phyloP scores from a whole-genome alignment of 164 flowering plant genomes.

The Nymphaea colorata region DNA sequence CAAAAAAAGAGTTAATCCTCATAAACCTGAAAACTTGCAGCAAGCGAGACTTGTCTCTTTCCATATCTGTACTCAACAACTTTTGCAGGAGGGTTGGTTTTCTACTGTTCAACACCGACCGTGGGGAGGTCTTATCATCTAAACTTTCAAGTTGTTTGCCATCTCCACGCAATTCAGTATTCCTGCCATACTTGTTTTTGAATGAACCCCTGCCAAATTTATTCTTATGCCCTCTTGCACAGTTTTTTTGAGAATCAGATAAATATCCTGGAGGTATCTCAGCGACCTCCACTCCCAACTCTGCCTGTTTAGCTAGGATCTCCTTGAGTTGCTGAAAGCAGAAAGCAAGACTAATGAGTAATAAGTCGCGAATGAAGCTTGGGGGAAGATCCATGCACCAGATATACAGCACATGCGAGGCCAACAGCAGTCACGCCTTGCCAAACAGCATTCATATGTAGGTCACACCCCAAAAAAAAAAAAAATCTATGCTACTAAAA shows the following conservation, averaged over 20 bases:
- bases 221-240: slow-evolving; percentile 8
- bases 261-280: slow-evolving; percentile 73
- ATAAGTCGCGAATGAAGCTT: neutral
- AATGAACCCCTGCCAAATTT: neutral
- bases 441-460: neutral
- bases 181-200: neutral
- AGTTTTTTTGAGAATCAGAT: slow-evolving; percentile 33
- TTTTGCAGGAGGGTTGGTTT: slow-evolving; percentile 69
- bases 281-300: slow-evolving; percentile 83
- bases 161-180: neutral
- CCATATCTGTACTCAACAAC: slow-evolving; percentile 61
- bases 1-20: slow-evolving; percentile 60
- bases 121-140: slow-evolving; percentile 12
- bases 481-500: neutral
- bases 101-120: slow-evolving; percentile 13
- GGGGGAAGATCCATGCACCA: neutral
- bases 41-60: slow-evolving; percentile 48
- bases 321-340: slow-evolving; percentile 78
- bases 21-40: slow-evolving; percentile 80
- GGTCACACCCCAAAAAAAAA: neutral
- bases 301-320: slow-evolving; percentile 79
- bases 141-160: slow-evolving; percentile 8
- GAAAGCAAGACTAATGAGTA: neutral
- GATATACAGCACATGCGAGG: neutral
- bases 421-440: neutral